Evolutionary conservation across 768 basidiomycete species (phyloP), one percentile per base, ranked within the genome.

Genomic region (Boletus rubroflammeus): DNA sequence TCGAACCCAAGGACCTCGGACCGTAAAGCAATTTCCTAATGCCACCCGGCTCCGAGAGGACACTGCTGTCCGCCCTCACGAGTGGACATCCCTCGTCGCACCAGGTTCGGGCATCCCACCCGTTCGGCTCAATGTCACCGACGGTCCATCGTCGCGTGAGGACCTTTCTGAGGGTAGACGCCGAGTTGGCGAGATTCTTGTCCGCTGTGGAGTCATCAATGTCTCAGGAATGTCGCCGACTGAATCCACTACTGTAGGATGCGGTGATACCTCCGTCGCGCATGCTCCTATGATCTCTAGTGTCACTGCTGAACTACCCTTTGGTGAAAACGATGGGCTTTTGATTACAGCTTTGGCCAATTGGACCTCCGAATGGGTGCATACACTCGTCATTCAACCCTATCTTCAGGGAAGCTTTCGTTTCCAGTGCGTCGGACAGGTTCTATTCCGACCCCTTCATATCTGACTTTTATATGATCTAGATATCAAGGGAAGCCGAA

Each of bases 321-420:
- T 14, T 44, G 34, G 34, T 21, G 51, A 54, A 48, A 43, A 56
- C 41, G 52, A 61, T 10, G 42, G 14, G 5, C 10, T 15, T 28
- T 42, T 61, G 29, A 39, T 58, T 28, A 38, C 49, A 19, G 56
- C 59, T 25, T 48, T 68, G 51, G 53, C 63, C n/a, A 29, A 57
- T 26, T 69, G 68, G 68, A 55, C 62, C 34, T 64, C 62, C 2
- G 55, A 63, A 34, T 67, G 67, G 67, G 53, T 70, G 32, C 40
- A 67, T 38, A 53, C 35, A 23, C 55, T 70, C 36, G 58, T 65
- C 40, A 47, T 68, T 38, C 57, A 58, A 14, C 66, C 68, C 29
- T 56, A 62, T 46, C 44, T 58, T 25, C 53, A 26, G 11, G 56
- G 57, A 45, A 40, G 39, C 28, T 55, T 61, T 29, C 58, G 32